Conservation (phyloP, 768 basidiomycete genomes). For the Suillus paluster region DNA sequence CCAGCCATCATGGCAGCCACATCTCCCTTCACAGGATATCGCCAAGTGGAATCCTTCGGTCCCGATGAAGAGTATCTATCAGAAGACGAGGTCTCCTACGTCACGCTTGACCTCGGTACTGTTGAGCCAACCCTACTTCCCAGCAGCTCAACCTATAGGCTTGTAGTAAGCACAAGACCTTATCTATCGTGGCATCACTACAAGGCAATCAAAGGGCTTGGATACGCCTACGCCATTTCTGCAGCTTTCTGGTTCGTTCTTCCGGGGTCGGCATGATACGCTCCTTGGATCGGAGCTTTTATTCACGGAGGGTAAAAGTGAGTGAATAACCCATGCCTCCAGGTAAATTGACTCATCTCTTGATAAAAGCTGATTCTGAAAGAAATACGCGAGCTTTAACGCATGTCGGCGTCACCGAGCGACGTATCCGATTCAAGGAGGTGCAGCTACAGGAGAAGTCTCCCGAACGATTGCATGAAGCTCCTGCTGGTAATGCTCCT, state of each 20-base stretch:
- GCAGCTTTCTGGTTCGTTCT: constrained; percentile 75
- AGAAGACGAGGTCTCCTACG: constrained; percentile 60
- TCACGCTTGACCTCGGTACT: constrained; percentile 73
- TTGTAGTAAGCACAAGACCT: constrained; percentile 59
- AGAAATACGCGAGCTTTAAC: constrained; percentile 53
- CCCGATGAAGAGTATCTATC: constrained; percentile 69
- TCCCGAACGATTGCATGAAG: constrained; percentile 17
- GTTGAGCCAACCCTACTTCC: constrained; percentile 79
- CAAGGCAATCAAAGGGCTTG: constrained; percentile 54
- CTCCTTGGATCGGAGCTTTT: constrained; percentile 78
- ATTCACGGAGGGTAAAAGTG: constrained; percentile 73
- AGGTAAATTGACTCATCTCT: constrained; percentile 10
- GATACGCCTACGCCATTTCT: constrained; percentile 79
- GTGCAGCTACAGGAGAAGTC: constrained; percentile 55
- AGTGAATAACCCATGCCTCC: constrained; percentile 10
- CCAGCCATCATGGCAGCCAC: background rate
- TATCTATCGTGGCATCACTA: background rate
- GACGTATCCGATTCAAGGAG: constrained; percentile 75
- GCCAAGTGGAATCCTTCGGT: constrained; percentile 68
- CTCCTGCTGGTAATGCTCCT: background rate
- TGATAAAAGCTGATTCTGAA: constrained; percentile 46
- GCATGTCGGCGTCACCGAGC: constrained; percentile 65
- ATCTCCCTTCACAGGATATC: constrained; percentile 54
- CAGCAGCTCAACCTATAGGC: constrained; percentile 66
- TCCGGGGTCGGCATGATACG: constrained; percentile 69